Conservation (phyloP, 305 asterid genomes). For the Rubia balearica region DNA sequence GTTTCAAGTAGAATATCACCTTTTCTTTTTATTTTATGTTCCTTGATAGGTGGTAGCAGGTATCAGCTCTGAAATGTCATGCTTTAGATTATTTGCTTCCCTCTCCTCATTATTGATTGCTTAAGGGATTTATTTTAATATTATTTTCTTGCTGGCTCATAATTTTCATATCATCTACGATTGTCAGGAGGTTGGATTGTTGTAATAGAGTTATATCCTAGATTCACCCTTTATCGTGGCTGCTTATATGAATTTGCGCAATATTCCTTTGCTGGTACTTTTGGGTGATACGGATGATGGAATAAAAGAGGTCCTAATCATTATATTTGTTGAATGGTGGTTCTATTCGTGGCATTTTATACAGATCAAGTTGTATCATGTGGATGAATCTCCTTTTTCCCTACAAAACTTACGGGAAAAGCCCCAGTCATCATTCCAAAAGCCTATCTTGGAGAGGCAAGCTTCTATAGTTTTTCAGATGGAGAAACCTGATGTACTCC, state of each 20-base stretch:
- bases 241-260: conserved; percentile 85
- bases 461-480: conserved; percentile 65
- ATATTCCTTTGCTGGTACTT: conserved; percentile 57
- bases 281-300: conserved; percentile 54
- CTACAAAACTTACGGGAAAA: conserved; percentile 39
- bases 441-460: conserved; percentile 53
- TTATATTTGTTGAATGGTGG: conserved; percentile 74
- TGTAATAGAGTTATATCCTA: conserved; percentile 90
- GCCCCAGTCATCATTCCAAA: conserved; percentile 49
- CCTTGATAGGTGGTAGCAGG: neutral
- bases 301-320: conserved; percentile 55
- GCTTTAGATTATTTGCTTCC: conserved; percentile 1
- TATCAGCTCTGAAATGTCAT: neutral
- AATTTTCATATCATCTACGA: conserved; percentile 14
- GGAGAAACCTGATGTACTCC: conserved; percentile 72
- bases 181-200: conserved; percentile 70
- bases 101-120: conserved; percentile 6
- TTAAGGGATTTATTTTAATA: conserved; percentile 6
- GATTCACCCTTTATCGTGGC: conserved; percentile 84
- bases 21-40: neutral
- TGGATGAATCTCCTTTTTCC: conserved; percentile 58
- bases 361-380: conserved; percentile 61
- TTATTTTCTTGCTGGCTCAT: conserved; percentile 6
- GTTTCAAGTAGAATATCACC: neutral
- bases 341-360: conserved; percentile 64